Evolutionary conservation across 495 filamentous ascomycete species (phyloP).

Genomic region (Penicillium verhagenii): DNA sequence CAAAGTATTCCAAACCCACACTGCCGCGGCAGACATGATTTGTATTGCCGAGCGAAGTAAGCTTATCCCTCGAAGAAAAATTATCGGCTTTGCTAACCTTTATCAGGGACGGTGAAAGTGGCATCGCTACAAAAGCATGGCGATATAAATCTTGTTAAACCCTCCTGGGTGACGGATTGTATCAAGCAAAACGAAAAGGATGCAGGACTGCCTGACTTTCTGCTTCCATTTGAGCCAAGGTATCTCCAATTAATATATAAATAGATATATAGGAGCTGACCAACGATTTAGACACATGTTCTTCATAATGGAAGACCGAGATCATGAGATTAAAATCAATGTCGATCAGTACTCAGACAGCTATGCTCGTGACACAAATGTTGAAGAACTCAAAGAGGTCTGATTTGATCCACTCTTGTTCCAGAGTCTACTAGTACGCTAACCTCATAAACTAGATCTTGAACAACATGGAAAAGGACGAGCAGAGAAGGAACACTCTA

Average conservation of each 20-base stretch:
- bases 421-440: neutral
- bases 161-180: constrained; percentile 85
- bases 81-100: neutral
- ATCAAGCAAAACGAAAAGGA: constrained; percentile 66
- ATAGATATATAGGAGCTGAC: neutral
- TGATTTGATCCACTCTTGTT: neutral
- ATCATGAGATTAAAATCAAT: constrained; percentile 47
- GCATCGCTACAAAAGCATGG: constrained; percentile 73
- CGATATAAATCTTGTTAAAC: constrained; percentile 67
- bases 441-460: constrained; percentile 34
- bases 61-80: neutral
- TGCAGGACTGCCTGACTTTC: constrained; percentile 49
- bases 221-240: constrained; percentile 69
- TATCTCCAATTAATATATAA: constrained; percentile 25
- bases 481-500: constrained; percentile 25
- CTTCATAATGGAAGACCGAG: constrained; percentile 45
- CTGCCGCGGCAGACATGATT: constrained; percentile 56
- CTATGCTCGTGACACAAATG: constrained; percentile 68
- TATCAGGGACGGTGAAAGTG: constrained; percentile 72
- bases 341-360: constrained; percentile 81
- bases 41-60: constrained; percentile 76
- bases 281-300: constrained; percentile 51
- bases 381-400: constrained; percentile 63
- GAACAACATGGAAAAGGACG: constrained; percentile 40
- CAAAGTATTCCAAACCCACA: constrained; percentile 72